Conservation (phyloP, 192 early-diverging fungal genomes). For the Coemansia javaensis region DNA sequence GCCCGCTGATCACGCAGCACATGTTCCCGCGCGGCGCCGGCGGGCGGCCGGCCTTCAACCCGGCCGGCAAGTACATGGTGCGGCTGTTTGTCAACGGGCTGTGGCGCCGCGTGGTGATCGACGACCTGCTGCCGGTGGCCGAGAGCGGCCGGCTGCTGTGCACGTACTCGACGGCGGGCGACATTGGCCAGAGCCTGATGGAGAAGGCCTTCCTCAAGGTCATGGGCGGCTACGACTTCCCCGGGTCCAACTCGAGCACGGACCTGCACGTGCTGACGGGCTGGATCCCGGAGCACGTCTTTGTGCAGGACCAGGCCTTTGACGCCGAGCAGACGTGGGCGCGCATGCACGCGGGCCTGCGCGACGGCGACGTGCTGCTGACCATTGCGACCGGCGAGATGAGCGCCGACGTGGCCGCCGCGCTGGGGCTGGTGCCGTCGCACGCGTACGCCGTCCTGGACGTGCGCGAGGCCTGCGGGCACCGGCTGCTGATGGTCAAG, state of each 20-base stretch:
- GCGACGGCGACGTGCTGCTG: conserved; percentile 68
- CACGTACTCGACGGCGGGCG: conserved; percentile 67
- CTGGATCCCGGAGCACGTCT: conserved; percentile 91
- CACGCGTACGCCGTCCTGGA: conserved; percentile 87
- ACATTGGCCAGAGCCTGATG: conserved; percentile 61
- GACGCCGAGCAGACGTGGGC: conserved; percentile 67
- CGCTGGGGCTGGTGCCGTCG: conserved; percentile 75
- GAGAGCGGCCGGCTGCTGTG: conserved; percentile 73
- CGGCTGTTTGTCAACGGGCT: conserved; percentile 85
- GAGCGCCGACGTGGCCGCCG: conserved; percentile 57
- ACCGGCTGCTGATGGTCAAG: conserved; percentile 76
- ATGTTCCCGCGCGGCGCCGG: conserved; percentile 76
- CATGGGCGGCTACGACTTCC: conserved; percentile 94
- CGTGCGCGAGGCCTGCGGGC: conserved; percentile 55
- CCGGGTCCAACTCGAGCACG: conserved; percentile 90
- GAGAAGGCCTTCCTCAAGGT: conserved; percentile 97
- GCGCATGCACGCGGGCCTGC: conserved; percentile 61
- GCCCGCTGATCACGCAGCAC: conserved; percentile 78
- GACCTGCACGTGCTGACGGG: conserved; percentile 86
- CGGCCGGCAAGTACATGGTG: conserved; percentile 83
- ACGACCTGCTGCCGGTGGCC: conserved; percentile 80
- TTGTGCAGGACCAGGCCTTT: conserved; percentile 67
- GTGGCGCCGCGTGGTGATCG: conserved; percentile 74
- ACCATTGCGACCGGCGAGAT: conserved; percentile 84
- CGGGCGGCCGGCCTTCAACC: conserved; percentile 76